Base-by-base conservation (phyloP, 2,329 filamentous ascomycete genomes). In the Cyclaneusma minus region DNA sequence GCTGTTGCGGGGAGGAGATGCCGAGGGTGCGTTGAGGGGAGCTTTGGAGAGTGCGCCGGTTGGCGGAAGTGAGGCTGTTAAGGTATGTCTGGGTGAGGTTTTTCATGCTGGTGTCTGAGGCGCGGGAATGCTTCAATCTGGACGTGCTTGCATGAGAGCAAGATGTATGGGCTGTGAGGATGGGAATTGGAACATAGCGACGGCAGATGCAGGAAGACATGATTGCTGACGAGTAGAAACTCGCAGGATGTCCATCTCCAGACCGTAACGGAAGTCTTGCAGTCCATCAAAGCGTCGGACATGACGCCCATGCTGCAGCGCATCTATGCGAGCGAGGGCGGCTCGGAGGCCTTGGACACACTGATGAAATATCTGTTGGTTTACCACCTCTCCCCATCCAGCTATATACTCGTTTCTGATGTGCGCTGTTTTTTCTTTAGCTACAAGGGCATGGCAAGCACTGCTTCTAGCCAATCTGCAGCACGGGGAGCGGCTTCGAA, bases 351-450 rank as follows among this genome's bases (percentile, higher is more conserved):
- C 34, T 59, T 92, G 39, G 89, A 98, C 52, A 83, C 87, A 27
- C 59, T 98, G 51, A 93, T 93, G 81, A 98, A 98, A 61, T 98
- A 94, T 56, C 62, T 94, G 73, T 94, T 69, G 45, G 78, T 62
- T n/a, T n/a, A n/a, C n/a, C n/a, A n/a, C n/a, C 22, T 30, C 13
- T 14, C 23, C 25, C 16, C 17, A 25, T 14, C 16, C 13, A 18
- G 1, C 21, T 24, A 21, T 19, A 16, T 21, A 14, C 24, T 9
- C 18, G 18, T 12, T 16, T 27, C 21, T 7, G 8, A 23, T 28
- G 21, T 15, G 5, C n/a, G n/a, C n/a, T n/a, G n/a, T n/a, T n/a
- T n/a, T n/a, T n/a, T 7, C 16, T 23, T 29, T 42, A 87, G 80
- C 44, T 89, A 91, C 66, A 93, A 92, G 59, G 85, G 85, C 41